Conservation (phyloP, 2,329 filamentous ascomycete species). For the Bimuria novae-zelandiae region DNA sequence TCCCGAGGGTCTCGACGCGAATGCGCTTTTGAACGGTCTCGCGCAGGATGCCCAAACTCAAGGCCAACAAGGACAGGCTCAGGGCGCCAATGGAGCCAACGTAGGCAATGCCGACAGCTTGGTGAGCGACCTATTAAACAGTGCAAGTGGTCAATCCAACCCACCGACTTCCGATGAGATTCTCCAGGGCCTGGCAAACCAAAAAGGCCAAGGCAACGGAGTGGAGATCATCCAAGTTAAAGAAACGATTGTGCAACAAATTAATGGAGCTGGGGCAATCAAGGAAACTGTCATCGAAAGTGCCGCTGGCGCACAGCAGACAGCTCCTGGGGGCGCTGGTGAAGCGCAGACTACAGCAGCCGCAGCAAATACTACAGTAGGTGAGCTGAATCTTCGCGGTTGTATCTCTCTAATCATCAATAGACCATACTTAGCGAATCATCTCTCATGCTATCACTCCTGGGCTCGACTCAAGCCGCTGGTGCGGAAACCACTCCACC, state of each 20-base stretch:
- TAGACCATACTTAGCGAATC: background rate
- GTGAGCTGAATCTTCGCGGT: background rate
- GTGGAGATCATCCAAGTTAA: constrained; percentile 19
- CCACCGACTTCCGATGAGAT: constrained; percentile 17
- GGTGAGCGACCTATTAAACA: constrained; percentile 24
- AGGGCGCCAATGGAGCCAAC: constrained; percentile 14
- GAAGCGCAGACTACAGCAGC: background rate
- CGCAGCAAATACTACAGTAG: background rate
- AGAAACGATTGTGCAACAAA: constrained; percentile 18
- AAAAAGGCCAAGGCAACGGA: constrained; percentile 16
- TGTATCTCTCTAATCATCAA: background rate
- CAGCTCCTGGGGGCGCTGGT: constrained; percentile 3
- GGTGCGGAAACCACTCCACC: background rate
- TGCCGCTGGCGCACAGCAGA: background rate
- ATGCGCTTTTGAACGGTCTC: constrained; percentile 2
- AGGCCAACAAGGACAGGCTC: background rate
- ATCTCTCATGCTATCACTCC: constrained; percentile 1
- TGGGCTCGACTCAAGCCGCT: background rate
- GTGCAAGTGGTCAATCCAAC: constrained; percentile 14
- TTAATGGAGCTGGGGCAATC: constrained; percentile 5
- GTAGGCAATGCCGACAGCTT: constrained; percentile 24
- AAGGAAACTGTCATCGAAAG: constrained; percentile 16
- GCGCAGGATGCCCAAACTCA: constrained; percentile 3
- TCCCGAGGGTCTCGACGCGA: background rate
- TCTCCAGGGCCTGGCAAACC: constrained; percentile 12